A percentile compares a stretch with the other conserved stretches of the same genome.
These are phyloP conservation scores for Mollisia scopiformis DNA, from an alignment of 2,329 filamentous ascomycete genomes.

Conservation along the genomic window DNA sequence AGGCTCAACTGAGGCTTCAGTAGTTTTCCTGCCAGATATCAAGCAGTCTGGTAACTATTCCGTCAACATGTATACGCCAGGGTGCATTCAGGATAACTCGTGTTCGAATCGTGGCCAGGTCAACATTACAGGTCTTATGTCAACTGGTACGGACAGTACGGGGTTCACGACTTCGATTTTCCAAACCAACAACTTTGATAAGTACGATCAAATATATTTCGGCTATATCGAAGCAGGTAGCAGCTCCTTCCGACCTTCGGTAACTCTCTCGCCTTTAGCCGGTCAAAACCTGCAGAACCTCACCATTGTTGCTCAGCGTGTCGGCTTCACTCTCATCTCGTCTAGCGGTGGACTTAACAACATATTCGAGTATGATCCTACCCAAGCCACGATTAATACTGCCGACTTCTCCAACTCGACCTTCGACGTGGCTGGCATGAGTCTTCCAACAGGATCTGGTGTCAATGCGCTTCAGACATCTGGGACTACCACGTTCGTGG, in stretches of 20 bases:
- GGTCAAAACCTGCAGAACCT: conserved; percentile 65
- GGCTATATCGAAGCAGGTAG: conserved; percentile 80
- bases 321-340: conserved; percentile 75
- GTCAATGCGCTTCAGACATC: conserved; percentile 70
- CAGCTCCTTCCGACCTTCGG: conserved; percentile 73
- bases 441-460: conserved; percentile 67
- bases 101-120: conserved; percentile 79
- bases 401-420: conserved; percentile 70
- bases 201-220: conserved; percentile 91
- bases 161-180: conserved; percentile 67
- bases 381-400: conserved; percentile 56
- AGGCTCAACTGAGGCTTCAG: conserved; percentile 59
- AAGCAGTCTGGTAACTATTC: conserved; percentile 90
- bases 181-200: conserved; percentile 95
- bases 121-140: conserved; percentile 76
- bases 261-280: conserved; percentile 73
- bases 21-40: conserved; percentile 84
- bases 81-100: conserved; percentile 78
- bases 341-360: conserved; percentile 85
- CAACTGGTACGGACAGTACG: conserved; percentile 46
- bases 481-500: conserved; percentile 72
- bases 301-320: conserved; percentile 85
- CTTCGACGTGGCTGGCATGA: conserved; percentile 75
- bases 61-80: conserved; percentile 89
- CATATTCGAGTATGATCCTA: conserved; percentile 85